Evolutionary conservation across 345 rosid genomes (phyloP), one percentile per base, ranked within the genome.

Genomic region (Boechera stricta): DNA sequence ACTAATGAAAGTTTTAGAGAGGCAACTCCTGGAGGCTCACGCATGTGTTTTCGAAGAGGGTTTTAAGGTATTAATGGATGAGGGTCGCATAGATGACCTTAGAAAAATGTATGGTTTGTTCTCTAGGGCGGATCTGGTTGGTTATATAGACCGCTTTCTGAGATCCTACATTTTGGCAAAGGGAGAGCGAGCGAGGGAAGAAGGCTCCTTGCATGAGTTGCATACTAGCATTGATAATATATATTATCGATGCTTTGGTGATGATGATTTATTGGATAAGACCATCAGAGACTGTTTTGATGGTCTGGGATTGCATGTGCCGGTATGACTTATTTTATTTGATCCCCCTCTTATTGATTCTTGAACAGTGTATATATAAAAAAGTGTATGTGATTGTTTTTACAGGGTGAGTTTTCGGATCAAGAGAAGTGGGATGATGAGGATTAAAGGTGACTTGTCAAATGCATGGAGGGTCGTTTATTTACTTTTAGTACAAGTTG

Each of bases 241-340:
- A 5, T 54, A 33, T n/a, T 16, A 12, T 54, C 7, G 3, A 54
- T 54, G 58, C 32, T 54, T 54, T 54, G 8, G 0, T 11, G 4
- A 26, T 4, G n/a, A 54, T 26, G n/a, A 54, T 2, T 26, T 54
- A 11, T 26, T 54, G 35, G 58, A 54, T 54, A 6, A 54, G 8
- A 54, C 33, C 58, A 54, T 54, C n/a, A 54, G 58, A 54, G 58
- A 54, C n/a, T 26, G 33, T 54, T 54, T 54, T 5, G n/a, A 54
- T 6, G n/a, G 58, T 53, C 0, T 53, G 15, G 58, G 33, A 26
- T 3, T 53, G 7, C 33, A 53, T 53, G 33, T 53, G 58, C 58
- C 58, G 58, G 58, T 53, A 26, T 53, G 33, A 5, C 18, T 47
- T 47, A 4, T 15, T 2, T 28, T 11, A 51, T 26, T 26, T 26